Base-by-base conservation (phyloP, 2,329 filamentous ascomycete genomes). In the Talaromyces verruculosus region DNA sequence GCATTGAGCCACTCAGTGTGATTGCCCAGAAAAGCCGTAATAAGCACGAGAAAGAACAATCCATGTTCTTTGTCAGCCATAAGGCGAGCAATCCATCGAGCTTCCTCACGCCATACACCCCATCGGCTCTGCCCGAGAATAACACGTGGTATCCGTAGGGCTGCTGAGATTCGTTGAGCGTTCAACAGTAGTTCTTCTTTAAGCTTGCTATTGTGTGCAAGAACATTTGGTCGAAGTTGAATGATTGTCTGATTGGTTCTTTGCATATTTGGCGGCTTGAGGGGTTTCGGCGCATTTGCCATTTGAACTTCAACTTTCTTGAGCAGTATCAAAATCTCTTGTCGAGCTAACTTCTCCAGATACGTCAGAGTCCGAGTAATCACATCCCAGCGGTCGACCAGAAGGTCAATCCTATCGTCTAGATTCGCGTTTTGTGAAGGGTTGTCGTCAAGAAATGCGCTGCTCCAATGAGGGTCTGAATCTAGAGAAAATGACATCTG, bases 91-190 rank as follows among this genome's bases (percentile, higher is more conserved):
- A 87, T 82, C 75, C 83, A 86, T 68, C 85, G 80, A 47, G 85
- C 84, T 74, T 88, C 85, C 69, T 87, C 85, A 64, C 85, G 81
- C 85, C 85, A 88, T 11, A 87, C 81, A 11, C 84, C 85, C 83
- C 85, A 87, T 66, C 84, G 81, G 61, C 83, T 84, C 69, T 87
- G 85, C 3, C 85, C 85, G 2, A 85, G 85, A 64, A 84, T 76
- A 10, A 87, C 85, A 59, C 82, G 81, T 17, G 84, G 85, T 37
- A 85, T 85, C 67, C 84, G 82, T 70, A 87, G 80, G 60, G 84
- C 85, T 58, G 81, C 79, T 13, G 83, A 80, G 15, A 87, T 82
- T 49, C 85, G 80, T 64, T 82, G 80, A 19, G 81, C 79, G 35
- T 82, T 82, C 35, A 79, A 74, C 45, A 82, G 74, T 3, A 82